phyloP scores from a whole-genome alignment of 2,329 filamentous ascomycete genomes.

The Drechslera avenae region DNA sequence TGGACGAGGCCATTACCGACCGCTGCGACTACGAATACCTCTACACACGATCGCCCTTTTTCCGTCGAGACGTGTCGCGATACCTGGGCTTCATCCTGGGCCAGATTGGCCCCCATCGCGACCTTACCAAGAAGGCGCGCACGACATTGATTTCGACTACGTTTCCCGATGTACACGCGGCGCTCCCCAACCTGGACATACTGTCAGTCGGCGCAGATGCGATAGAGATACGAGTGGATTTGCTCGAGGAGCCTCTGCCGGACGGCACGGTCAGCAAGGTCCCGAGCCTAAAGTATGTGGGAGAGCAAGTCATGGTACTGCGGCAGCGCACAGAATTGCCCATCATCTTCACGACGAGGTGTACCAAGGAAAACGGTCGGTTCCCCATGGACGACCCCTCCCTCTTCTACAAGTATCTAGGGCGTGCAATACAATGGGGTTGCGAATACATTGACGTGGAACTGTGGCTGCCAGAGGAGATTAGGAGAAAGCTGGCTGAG shows the following conservation, averaged over 20 bases:
- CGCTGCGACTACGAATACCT: slow-evolving; percentile 85
- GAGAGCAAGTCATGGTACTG: slow-evolving; percentile 82
- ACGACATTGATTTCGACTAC: slow-evolving; percentile 89
- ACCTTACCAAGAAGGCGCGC: slow-evolving; percentile 75
- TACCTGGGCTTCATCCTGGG: slow-evolving; percentile 81
- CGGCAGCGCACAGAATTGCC: slow-evolving; percentile 83
- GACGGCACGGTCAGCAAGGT: slow-evolving; percentile 65
- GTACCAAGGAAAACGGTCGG: slow-evolving; percentile 78
- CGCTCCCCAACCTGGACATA: slow-evolving; percentile 83
- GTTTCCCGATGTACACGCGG: slow-evolving; percentile 82
- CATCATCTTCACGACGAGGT: slow-evolving; percentile 88
- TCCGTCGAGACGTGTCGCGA: slow-evolving; percentile 75
- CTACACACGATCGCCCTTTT: slow-evolving; percentile 74
- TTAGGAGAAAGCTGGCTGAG: slow-evolving; percentile 70
- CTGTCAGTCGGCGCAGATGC: slow-evolving; percentile 85
- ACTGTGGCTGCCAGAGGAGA: slow-evolving; percentile 80
- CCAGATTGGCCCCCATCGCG: slow-evolving; percentile 77
- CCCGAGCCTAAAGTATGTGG: slow-evolving; percentile 82
- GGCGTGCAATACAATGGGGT: slow-evolving; percentile 84
- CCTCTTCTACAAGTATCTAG: slow-evolving; percentile 79
- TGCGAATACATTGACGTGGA: slow-evolving; percentile 91
- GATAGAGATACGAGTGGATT: slow-evolving; percentile 81
- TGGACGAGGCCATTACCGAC: slow-evolving; percentile 68
- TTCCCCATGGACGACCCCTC: slow-evolving; percentile 82
- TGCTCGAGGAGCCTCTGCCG: slow-evolving; percentile 72